Percentiles rank a stretch among this genome's conserved stretches.
Evolutionary conservation across 352 stramenopile genomes (phyloP).

Genomic region (Globisporangium yorkense): DNA sequence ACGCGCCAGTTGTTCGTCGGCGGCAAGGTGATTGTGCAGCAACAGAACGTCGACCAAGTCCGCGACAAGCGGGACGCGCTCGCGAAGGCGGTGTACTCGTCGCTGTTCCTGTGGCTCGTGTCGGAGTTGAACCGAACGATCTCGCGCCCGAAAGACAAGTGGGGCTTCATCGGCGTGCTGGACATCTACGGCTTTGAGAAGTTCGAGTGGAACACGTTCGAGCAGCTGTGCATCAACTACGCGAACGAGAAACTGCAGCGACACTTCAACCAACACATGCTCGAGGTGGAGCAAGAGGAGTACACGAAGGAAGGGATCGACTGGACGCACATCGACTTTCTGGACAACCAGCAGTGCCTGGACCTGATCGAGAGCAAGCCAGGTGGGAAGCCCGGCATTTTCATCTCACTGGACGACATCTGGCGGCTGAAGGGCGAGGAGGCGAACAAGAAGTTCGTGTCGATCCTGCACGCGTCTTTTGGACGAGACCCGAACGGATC

Average conservation of each 20-base stretch:
- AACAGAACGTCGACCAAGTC: constrained; percentile 85
- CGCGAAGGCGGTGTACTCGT: constrained; percentile 92
- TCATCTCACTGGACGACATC: constrained; percentile 94
- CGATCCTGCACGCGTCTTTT: constrained; percentile 82
- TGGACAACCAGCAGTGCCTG: constrained; percentile 92
- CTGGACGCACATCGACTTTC: constrained; percentile 90
- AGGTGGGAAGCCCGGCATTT: constrained; percentile 87
- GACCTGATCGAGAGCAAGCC: constrained; percentile 92
- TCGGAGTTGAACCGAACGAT: constrained; percentile 89
- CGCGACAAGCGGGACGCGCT: constrained; percentile 85
- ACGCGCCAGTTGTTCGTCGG: constrained; percentile 84
- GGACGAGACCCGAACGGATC: constrained; percentile 50
- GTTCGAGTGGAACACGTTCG: constrained; percentile 94
- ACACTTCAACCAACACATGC: constrained; percentile 94
- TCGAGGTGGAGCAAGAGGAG: constrained; percentile 95
- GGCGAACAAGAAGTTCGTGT: constrained; percentile 89
- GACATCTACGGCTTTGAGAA: constrained; percentile 99
- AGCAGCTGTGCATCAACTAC: constrained; percentile 97
- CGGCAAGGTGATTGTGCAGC: constrained; percentile 87
- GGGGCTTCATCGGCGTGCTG: constrained; percentile 92
- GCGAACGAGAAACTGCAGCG: constrained; percentile 94
- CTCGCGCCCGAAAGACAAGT: constrained; percentile 71
- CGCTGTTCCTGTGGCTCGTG: constrained; percentile 89
- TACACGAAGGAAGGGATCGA: constrained; percentile 96
- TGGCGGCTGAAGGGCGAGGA: constrained; percentile 92